Evolutionary conservation across 148 eudicot genomes (phyloP), one percentile per base, ranked within the genome.

Genomic region (Silene uniflora): DNA sequence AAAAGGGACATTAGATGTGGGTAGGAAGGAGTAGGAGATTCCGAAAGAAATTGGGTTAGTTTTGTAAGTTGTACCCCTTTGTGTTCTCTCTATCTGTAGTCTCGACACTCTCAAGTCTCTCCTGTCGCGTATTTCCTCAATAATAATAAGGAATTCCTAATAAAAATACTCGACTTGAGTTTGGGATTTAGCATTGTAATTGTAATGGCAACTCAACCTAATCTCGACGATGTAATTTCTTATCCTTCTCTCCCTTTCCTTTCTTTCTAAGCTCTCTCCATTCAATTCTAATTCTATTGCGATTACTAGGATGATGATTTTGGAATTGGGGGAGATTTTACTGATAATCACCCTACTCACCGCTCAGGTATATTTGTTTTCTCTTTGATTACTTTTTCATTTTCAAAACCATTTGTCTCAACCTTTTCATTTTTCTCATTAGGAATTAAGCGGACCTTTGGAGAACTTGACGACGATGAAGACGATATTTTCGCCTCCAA

Each of bases 391-490:
- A 23, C 19, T 39, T 1, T 8, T 71, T 71, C 5, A 71, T 11
- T 69, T 6, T 71, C 12, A 9, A 23, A 1, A 5, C 44, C 25
- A 71, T 23, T 52, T n/a, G 6, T 25, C 1, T 14, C 1, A 6
- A 13, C 0, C 13, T 25, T 72, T 24, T 46, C 19, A 47, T 71
- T 52, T 58, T 76, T 12, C 18, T 39, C 42, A 42, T 60, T 5
- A 95, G 99, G 91, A 21, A 87, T 54, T 70, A 92, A 96, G 83
- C 86, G 99, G 78, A 69, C 88, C 73, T 96, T 92, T 75, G 98
- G 89, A 56, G 99, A 96, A 63, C 81, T 96, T 29, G 98, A 89
- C 32, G 99, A 96, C 42, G 97, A 95, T n/a, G 98, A 96, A 59
- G 99, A 96, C 62, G 98, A 96, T 73, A 81, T 92, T 13, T 96